phyloP scores from a whole-genome alignment of 768 basidiomycete species.

The Lentinus tigrinus region DNA sequence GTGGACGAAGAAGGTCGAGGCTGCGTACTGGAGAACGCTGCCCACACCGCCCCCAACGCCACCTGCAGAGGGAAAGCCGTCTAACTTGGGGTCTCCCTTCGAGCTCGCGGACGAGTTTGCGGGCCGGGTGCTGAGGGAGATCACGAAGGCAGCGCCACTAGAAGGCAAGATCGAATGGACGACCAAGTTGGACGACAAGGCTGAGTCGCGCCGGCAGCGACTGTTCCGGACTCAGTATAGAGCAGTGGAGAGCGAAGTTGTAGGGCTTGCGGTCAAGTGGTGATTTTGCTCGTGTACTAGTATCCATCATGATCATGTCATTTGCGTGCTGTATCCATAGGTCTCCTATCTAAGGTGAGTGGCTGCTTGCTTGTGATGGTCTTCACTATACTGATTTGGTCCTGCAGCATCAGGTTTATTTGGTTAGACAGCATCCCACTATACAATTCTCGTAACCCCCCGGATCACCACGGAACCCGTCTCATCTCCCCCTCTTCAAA shows the following conservation, averaged over 20 bases:
- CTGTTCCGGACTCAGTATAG: conserved; percentile 78
- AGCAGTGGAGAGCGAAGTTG: conserved; percentile 83
- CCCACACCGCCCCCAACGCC: conserved; percentile 50
- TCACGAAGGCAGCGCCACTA: neutral
- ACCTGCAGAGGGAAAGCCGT: neutral
- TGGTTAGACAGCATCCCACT: too few species aligned
- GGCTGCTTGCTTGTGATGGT: too few species aligned
- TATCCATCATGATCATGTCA: too few species aligned
- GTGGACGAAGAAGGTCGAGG: conserved; percentile 82
- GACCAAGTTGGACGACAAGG: conserved; percentile 39
- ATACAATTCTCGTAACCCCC: too few species aligned
- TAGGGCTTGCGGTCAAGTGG: conserved; percentile 44
- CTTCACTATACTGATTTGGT: too few species aligned
- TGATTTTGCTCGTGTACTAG: neutral
- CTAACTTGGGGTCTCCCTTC: neutral
- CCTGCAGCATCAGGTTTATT: too few species aligned
- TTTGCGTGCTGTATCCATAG: too few species aligned
- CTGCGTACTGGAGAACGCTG: conserved; percentile 69
- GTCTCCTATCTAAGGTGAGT: too few species aligned
- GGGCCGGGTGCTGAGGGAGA: conserved; percentile 30
- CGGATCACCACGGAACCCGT: neutral
- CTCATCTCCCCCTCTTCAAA: neutral
- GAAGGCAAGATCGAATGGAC: conserved; percentile 28
- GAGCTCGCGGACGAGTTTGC: conserved; percentile 38
- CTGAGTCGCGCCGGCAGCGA: conserved; percentile 42